Evolutionary conservation across 2,329 filamentous ascomycete genomes (phyloP), one percentile per base, ranked within the genome.

Genomic region (Paraconiothyrium sp.): DNA sequence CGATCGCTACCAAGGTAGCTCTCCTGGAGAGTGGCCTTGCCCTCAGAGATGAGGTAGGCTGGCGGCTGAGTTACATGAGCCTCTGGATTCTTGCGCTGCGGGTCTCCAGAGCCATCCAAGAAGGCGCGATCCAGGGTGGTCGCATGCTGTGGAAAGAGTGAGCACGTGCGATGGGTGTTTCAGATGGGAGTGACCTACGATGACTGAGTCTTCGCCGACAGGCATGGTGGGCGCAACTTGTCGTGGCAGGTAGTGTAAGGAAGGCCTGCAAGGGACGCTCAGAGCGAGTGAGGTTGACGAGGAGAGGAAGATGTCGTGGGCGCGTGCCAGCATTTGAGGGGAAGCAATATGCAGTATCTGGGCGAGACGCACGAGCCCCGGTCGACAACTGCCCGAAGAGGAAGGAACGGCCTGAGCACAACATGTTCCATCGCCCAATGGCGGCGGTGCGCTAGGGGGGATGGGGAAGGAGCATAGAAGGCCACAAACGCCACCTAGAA

Each of bases 11-110:
- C 54, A 16, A 76, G 49, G 61, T 75, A 77, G 59, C 66, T 68
- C 51, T 70, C 72, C 60, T 78, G 75, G 20, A 74, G 66, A 43
- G 79, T 77, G 51, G 77, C 70, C 70, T 81, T 77, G 56, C 80
- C 79, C 64, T 75, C 74, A 10, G 68, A 69, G 32, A 67, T 63
- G 9, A 72, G 65, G 65, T 72, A 78, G 32, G 71, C 59, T n/a
- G 74, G 75, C 5, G 74, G 68, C 27, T 59, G 58, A 30, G 67
- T 67, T 3, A 60, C 57, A 58, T 70, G 67, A 27, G 70, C 61
- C 20, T 67, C 72, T 13, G 73, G 73, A 50, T 73, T 60, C 65
- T 73, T 72, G 66, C 73, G 73, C 65, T 73, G 61, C 35, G 74
- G 76, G 61, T 78, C 76, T 56, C 76, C 76, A 46, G 75, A 76